Conservation (phyloP, 2,329 filamentous ascomycete species). For the Aplosporella prunicola region DNA sequence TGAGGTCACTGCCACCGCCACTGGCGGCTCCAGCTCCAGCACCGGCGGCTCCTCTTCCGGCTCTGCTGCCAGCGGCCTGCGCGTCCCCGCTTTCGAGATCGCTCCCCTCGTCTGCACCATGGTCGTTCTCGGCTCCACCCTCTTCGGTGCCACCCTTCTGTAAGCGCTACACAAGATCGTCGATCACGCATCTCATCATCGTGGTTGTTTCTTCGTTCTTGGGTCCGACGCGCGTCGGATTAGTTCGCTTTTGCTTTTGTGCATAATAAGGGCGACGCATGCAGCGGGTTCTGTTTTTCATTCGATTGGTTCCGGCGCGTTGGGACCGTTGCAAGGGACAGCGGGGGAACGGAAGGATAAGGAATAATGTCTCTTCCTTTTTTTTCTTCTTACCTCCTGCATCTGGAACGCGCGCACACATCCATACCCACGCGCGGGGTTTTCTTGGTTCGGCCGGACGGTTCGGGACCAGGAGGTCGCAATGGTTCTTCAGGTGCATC, state of each 20-base stretch:
- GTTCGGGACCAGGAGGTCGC: too few relatives aligned
- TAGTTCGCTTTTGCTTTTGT: slow-evolving; percentile 5
- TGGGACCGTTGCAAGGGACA: too few relatives aligned
- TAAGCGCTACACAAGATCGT: too few relatives aligned
- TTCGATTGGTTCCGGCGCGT: too few relatives aligned
- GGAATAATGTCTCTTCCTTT: too few relatives aligned
- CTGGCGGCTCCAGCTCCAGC: slow-evolving; percentile 17
- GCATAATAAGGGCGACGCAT: slow-evolving; percentile 8
- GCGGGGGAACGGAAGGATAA: too few relatives aligned
- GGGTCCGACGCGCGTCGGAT: too few relatives aligned
- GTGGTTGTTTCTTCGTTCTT: not conserved
- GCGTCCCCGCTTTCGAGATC: slow-evolving; percentile 36
- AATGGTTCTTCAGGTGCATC: too few relatives aligned
- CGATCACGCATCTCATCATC: not conserved
- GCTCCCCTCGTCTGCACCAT: slow-evolving; percentile 44
- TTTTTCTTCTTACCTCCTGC: too few relatives aligned
- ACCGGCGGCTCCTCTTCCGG: slow-evolving; percentile 23
- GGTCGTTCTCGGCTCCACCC: slow-evolving; percentile 42
- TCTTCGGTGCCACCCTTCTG: slow-evolving; percentile 44
- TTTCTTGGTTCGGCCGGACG: too few relatives aligned
- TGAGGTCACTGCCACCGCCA: slow-evolving; percentile 30
- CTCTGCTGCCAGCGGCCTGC: slow-evolving; percentile 37
- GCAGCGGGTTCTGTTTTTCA: slow-evolving; percentile 9
- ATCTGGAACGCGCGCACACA: too few relatives aligned
- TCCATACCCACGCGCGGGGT: too few relatives aligned